Evolutionary conservation across 768 basidiomycete species (phyloP).

Genomic region (Lentinula guzmanii): DNA sequence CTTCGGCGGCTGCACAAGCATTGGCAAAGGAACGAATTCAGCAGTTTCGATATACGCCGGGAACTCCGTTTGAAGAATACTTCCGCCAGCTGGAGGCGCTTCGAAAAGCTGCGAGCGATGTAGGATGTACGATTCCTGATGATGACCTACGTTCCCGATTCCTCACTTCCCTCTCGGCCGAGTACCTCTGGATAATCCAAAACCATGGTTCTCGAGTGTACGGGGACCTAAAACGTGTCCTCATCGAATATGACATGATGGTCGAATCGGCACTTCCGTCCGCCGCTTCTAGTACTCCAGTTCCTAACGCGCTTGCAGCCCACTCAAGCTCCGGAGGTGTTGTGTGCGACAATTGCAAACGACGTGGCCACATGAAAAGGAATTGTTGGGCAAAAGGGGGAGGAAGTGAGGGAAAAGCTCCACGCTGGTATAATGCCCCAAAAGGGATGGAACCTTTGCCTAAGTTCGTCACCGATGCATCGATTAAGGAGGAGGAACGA

Average conservation of each 20-base stretch:
- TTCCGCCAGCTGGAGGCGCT: neutral
- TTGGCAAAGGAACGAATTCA: no score
- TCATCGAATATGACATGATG: neutral
- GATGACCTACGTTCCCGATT: neutral
- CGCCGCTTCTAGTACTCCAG: no score
- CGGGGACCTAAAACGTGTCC: neutral
- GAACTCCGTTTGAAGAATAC: neutral
- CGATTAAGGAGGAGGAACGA: neutral
- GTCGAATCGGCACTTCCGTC: no score
- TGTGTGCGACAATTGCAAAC: no score
- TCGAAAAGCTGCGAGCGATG: neutral
- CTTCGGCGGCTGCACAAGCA: no score
- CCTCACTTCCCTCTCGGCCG: no score
- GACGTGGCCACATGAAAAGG: neutral
- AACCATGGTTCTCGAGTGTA: neutral
- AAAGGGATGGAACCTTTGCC: neutral
- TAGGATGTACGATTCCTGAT: neutral
- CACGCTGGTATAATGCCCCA: neutral
- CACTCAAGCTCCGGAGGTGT: no score
- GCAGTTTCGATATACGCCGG: neutral
- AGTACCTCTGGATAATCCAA: neutral
- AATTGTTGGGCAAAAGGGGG: neutral
- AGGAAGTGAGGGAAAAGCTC: neutral
- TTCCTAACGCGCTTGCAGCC: no score
- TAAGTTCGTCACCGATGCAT: neutral